Base-by-base conservation (phyloP, 306 rosid species). In the Canavalia gladiata region DNA sequence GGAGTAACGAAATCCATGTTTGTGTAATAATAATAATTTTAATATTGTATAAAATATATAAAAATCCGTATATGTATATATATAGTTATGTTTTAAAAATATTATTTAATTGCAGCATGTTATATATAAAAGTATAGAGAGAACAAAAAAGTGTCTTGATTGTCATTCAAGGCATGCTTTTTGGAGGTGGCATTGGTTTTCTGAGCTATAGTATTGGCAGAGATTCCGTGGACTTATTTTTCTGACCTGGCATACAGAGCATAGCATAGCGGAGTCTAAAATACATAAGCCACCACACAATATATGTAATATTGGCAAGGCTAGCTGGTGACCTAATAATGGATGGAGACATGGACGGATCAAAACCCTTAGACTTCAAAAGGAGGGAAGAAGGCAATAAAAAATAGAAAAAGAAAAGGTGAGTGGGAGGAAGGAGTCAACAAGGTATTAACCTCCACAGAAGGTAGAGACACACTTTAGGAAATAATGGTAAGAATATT, bases 361-460 rank as follows among this genome's bases (percentile, higher is more conserved):
- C 29, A 51, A 9, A 33, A 41, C 57, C 46, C 58, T 55, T 12
- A 68, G 45, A 51, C 18, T 76, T 63, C 72, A 67, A 55, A n/a
- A 18, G 67, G 66, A 33, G 18, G 28, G n/a, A 52, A 5, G 52
- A 52, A 43, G 18, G 75, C 68, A 64, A 12, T 34, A 13, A 9
- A 42, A 5, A 6, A 57, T 4, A 30, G 39, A n/a, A 62, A 77
- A 77, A 18, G 12, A 4, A 28, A 34, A 8, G 28, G 68, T 7
- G 12, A 49, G 66, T 18, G 25, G 25, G 25, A 56, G 35, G 13
- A 34, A 6, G 34, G 62, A 45, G 88, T 71, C 79, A 84, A 84
- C 67, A 72, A 66, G 69, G 65, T 60, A 77, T 83, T 83, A 80
- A 41, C 63, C 50, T 42, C 85, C 77, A 31, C 64, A 42, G 12